Conservation (phyloP, 2,329 filamentous ascomycete genomes). For the Colletotrichum eremochloae region DNA sequence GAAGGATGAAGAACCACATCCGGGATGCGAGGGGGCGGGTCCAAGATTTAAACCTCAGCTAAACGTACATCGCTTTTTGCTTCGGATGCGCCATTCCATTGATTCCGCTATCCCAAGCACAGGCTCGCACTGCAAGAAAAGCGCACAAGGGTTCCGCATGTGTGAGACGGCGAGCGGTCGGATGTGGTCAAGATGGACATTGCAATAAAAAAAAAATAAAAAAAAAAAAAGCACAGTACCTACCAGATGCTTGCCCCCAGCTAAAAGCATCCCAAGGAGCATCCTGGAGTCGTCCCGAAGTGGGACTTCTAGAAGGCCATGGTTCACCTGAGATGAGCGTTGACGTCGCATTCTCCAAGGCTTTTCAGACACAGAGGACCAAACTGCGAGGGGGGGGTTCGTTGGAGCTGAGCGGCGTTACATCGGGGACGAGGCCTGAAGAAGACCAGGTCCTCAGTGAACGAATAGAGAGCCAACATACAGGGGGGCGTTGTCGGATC, state of each 20-base stretch:
- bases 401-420: conserved; percentile 19
- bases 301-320: conserved; percentile 35
- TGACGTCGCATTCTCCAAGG: conserved; percentile 17
- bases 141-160: background rate
- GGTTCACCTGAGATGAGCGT: conserved; percentile 23
- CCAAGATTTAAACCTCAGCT: conserved; percentile 19
- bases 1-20: conserved; percentile 32
- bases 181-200: background rate
- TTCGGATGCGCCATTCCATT: conserved; percentile 13
- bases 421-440: conserved; percentile 22
- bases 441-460: background rate
- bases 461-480: conserved; percentile 3
- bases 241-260: background rate
- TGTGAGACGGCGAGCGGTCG: background rate
- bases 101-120: background rate
- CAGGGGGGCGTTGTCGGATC: conserved; percentile 29
- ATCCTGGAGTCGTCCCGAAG: background rate
- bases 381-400: conserved; percentile 10
- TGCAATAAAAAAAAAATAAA: background rate
- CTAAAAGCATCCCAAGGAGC: conserved; percentile 6
- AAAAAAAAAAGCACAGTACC: background rate
- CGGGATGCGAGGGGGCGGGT: conserved; percentile 22
- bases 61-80: background rate
- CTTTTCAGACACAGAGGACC: conserved; percentile 24
- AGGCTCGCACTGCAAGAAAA: background rate